Percentiles rank a stretch among this genome's conserved stretches.
phyloP scores from a whole-genome alignment of 1,284 basidiomycete species.

The Ganoderma multipileum region DNA sequence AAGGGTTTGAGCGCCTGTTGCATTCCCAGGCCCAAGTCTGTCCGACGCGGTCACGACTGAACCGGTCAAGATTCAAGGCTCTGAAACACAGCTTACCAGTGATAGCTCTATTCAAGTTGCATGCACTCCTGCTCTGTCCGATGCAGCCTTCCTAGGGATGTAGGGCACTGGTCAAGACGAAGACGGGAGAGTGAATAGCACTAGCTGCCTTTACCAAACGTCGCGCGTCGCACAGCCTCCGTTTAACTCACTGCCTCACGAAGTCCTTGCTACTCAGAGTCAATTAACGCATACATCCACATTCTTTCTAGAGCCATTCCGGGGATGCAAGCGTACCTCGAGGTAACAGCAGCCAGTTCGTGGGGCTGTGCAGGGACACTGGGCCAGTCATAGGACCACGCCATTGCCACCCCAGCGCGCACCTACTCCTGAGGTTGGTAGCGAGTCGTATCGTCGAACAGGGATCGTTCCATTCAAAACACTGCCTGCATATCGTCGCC shows the following conservation, averaged over 20 bases:
- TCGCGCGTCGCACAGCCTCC: background rate
- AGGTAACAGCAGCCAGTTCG: background rate
- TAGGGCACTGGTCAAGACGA: background rate
- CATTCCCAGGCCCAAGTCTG: no score
- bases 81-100: no score
- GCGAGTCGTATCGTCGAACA: background rate
- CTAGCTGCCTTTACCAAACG: background rate
- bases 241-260: background rate
- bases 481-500: background rate
- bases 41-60: no score
- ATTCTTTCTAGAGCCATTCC: background rate
- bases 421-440: background rate
- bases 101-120: no score
- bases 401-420: background rate
- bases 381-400: background rate
- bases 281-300: background rate
- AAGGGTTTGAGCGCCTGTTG: no score
- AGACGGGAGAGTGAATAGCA: background rate
- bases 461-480: background rate
- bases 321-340: background rate
- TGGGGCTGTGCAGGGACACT: background rate
- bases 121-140: background rate
- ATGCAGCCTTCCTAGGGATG: background rate
- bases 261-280: background rate
- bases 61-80: no score